Percentiles rank a stretch among this genome's conserved stretches.
These are phyloP conservation scores for Sabuloglossum arenarium DNA, from an alignment of 495 filamentous ascomycete genomes.

Conservation along the genomic window DNA sequence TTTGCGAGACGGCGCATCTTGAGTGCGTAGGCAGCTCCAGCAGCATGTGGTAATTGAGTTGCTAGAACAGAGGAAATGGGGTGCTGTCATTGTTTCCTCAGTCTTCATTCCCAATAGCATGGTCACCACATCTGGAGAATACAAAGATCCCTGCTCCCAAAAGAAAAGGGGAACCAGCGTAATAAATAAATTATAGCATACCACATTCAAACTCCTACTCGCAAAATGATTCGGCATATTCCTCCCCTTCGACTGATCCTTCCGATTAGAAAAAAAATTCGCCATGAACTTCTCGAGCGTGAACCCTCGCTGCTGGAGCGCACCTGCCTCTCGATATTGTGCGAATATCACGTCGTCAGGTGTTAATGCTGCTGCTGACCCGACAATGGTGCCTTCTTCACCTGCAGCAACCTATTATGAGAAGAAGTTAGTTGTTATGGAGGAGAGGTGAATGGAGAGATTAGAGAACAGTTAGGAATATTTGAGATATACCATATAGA, in stretches of 20 bases:
- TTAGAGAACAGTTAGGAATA: background rate
- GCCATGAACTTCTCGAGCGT: slow-evolving; percentile 78
- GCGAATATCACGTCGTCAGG: slow-evolving; percentile 81
- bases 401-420: slow-evolving; percentile 54
- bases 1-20: slow-evolving; percentile 67
- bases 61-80: slow-evolving; percentile 86
- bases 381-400: slow-evolving; percentile 86
- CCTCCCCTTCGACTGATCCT: slow-evolving; percentile 63
- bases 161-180: background rate
- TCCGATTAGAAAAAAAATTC: slow-evolving; percentile 76
- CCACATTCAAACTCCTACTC: slow-evolving; percentile 59
- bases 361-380: slow-evolving; percentile 58
- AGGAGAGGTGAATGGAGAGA: background rate
- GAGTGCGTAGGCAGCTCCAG: slow-evolving; percentile 83
- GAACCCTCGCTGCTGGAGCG: slow-evolving; percentile 79
- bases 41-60: slow-evolving; percentile 88
- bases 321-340: slow-evolving; percentile 86
- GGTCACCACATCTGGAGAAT: too few species aligned
- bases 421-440: background rate
- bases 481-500: slow-evolving; percentile 62
- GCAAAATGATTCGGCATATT: slow-evolving; percentile 99
- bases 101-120: slow-evolving; percentile 8
- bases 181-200: slow-evolving; percentile 18
- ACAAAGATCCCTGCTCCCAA: too few species aligned
- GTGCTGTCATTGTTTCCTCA: slow-evolving; percentile 30